Base-by-base conservation (phyloP, 2,329 filamentous ascomycete species). In the Botryotinia calthae region DNA sequence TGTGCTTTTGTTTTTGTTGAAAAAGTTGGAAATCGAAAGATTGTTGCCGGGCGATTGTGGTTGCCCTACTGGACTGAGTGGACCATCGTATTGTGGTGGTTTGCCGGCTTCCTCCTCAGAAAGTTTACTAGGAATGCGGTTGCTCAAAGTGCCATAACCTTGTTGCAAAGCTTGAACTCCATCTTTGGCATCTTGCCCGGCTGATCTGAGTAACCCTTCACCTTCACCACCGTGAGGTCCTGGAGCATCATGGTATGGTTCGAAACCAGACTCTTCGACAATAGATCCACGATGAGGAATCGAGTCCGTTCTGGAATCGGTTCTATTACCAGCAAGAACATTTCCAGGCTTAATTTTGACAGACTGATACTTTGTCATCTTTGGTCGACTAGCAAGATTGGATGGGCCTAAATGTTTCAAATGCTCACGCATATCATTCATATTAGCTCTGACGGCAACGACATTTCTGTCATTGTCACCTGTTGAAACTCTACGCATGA, bases 351-450 rank as follows among this genome's bases (percentile, higher is more conserved):
- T 92, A 77, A 92, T 90, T 81, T 91, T 91, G 77, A 92, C 89
- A 0, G 89, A 87, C 28, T 88, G 87, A 28, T 87, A 87, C 28
- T 86, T 85, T 1, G 89, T 90, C 72, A 85, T 86, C 80, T 87
- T 89, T 2, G 90, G 90, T 72, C 90, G 89, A 25, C 87, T 86
- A 9, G 90, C 90, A 31, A 87, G 86, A 78, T 92, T 92, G 1
- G 89, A 91, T 0, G 90, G 90, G 0, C 90, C 90, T 0, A 92
- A 86, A 75, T 89, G 86, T 76, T 89, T 90, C 62, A 92, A 83
- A 76, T 91, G 88, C 78, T 89, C 86, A 77, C 85, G 86, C 83
- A 91, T 88, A 69, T 91, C 89, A 69, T 88, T 85, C 44, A 90
- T 83, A 69, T 88, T 90, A 8, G 88, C 86, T 76, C 88, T 87